Conservation (phyloP, 192 early-diverging fungal species). For the Piromyces sp. region DNA sequence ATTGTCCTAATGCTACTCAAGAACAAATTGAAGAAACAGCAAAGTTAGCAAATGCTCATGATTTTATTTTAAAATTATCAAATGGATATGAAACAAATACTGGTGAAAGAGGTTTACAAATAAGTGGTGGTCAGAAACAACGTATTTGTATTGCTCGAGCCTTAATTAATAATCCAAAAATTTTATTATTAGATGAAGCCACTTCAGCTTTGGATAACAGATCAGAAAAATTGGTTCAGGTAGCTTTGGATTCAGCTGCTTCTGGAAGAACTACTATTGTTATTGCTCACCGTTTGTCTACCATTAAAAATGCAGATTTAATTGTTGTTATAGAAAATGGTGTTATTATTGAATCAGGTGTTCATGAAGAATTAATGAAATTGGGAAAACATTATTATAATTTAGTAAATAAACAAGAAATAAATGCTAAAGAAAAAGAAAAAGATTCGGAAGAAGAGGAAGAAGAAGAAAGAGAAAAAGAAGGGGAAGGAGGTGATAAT, state of each 20-base stretch:
- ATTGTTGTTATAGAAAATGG: conserved; percentile 21
- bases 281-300: neutral
- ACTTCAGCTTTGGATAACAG: neutral
- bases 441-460: no score
- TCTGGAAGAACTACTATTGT: neutral
- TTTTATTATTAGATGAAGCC: conserved; percentile 1
- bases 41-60: conserved; percentile 52
- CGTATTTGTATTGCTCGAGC: neutral
- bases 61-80: conserved; percentile 70
- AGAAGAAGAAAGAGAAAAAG: no score
- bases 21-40: conserved; percentile 22
- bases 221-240: no score
- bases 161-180: neutral
- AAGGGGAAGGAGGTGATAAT: no score
- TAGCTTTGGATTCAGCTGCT: neutral
- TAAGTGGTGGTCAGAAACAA: no score
- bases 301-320: conserved; percentile 17
- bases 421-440: no score
- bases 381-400: no score
- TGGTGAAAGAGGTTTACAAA: conserved; percentile 52
- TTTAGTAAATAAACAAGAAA: no score
- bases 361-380: conserved; percentile 8
- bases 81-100: conserved; percentile 64
- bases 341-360: conserved; percentile 16
- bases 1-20: conserved; percentile 31